A percentile compares a stretch with the other conserved stretches of the same genome.
These are phyloP conservation scores for Tulasnella sp. DNA, from an alignment of 768 basidiomycete species.

Conservation along the genomic window DNA sequence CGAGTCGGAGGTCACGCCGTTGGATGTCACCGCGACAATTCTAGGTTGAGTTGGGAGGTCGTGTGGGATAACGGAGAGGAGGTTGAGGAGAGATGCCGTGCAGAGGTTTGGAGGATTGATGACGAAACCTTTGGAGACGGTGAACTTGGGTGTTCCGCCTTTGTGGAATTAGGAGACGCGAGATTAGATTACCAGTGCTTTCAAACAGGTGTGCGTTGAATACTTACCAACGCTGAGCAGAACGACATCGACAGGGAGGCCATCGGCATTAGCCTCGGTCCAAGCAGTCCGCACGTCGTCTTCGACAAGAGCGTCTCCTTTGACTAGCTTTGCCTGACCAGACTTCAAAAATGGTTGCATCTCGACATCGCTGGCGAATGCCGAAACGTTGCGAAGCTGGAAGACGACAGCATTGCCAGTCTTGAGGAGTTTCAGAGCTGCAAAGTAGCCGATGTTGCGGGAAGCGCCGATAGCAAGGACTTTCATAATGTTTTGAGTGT, in stretches of 20 bases:
- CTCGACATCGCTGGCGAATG: slow-evolving; percentile 1
- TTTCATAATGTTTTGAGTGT: not conserved
- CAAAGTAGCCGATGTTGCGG: slow-evolving; percentile 12
- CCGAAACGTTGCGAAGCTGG: slow-evolving; percentile 4
- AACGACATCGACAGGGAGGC: slow-evolving; percentile 4
- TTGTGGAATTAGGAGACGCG: too few relatives aligned
- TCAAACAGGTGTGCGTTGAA: not conserved
- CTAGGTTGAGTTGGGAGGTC: slow-evolving; percentile 47
- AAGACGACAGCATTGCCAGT: not conserved
- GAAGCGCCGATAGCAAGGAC: slow-evolving; percentile 13
- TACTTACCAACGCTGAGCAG: slow-evolving; percentile 6
- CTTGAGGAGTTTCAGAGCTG: not conserved
- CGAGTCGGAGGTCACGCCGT: slow-evolving; percentile 39
- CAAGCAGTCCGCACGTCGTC: not conserved
- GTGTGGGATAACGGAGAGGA: too few relatives aligned
- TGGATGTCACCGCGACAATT: slow-evolving; percentile 46
- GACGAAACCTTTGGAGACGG: slow-evolving; percentile 48
- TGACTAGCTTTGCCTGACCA: slow-evolving; percentile 1
- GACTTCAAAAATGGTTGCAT: not conserved
- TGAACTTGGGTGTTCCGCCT: not conserved
- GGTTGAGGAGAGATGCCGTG: too few relatives aligned
- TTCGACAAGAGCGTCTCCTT: slow-evolving; percentile 11
- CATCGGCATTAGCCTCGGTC: not conserved
- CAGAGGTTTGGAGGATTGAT: too few relatives aligned
- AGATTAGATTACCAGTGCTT: not conserved